Evolutionary conservation across 2,329 filamentous ascomycete genomes (phyloP).

Genomic region (Colletotrichum incanum): DNA sequence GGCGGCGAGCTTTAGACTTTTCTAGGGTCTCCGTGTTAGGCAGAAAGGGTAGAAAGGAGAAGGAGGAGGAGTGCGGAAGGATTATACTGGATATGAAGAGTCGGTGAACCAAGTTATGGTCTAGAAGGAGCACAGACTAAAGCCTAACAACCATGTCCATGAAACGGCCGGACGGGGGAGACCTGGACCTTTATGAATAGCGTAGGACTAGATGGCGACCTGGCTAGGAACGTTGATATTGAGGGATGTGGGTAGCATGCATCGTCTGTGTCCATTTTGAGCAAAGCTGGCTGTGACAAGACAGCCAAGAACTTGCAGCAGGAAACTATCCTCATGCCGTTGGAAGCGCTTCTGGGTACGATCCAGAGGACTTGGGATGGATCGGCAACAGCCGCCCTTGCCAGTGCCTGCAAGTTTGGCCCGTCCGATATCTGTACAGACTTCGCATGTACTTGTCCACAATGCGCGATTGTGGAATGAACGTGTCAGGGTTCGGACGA

Average conservation of each 20-base stretch:
- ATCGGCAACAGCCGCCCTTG: background rate
- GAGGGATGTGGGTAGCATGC: background rate
- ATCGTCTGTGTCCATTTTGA: background rate
- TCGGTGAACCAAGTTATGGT: conserved; percentile 22
- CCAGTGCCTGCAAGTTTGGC: conserved; percentile 1
- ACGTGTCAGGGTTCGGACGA: background rate
- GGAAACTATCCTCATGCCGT: background rate
- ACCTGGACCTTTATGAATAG: conserved; percentile 24
- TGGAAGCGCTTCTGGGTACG: background rate
- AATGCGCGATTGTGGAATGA: conserved; percentile 3
- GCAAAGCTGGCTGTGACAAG: background rate
- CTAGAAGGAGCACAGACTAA: conserved; percentile 21
- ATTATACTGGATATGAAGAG: conserved; percentile 24
- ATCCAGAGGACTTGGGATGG: background rate
- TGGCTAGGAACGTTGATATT: background rate
- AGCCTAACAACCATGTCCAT: conserved; percentile 10
- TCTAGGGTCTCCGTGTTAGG: conserved; percentile 1
- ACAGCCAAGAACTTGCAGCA: background rate
- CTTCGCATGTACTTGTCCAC: background rate
- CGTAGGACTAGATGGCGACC: background rate
- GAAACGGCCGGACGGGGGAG: conserved; percentile 3
- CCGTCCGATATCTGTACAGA: background rate
- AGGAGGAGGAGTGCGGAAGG: background rate
- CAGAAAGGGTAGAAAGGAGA: background rate
- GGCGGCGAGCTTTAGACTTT: background rate